Evolutionary conservation across 1,139 yeast species (phyloP), one percentile per base, ranked within the genome.

Genomic region (Casaregolazyma lundiana): DNA sequence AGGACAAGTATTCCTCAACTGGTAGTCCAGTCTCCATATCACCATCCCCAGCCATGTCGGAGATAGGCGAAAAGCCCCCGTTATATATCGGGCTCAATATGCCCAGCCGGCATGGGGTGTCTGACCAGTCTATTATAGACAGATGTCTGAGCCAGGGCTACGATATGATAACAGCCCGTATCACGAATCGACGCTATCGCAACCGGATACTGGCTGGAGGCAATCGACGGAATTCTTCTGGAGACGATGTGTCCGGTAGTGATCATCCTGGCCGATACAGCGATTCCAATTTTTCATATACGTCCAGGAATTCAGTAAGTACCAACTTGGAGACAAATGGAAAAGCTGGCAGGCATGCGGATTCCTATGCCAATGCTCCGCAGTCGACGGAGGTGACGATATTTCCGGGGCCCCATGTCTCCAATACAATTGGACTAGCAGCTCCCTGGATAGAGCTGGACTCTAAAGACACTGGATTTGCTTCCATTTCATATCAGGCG

Each of bases 401-500:
- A n/a, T 55, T 56, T 6, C 69, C 70, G 1, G 70, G 69, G 2
- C 29, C 62, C 1, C 74, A 73, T 51, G 59, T 71, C 3, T 49
- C 59, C 2, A 64, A 66, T 45, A 68, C 75, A 0, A 68, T 76
- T 35, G 85, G 84, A 0, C 56, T 80, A 30, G 63, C 80, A 1
- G 75, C 85, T 0, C 77, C 84, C 1, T 81, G 86, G 85, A 68
- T 80, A 9, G 85, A 81, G 55, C 63, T 80, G 30, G 86, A 80
- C 51, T 72, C 79, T 24, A 65, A 66, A 18, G 76, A 78, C 57
- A 62, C 65, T 0, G 53, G 68, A 3, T 68, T 76, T 8, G 75
- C 81, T 29, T 75, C 72, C 50, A 65, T 80, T 46, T 76, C 82
- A 2, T 64, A 65, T 29, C 80, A 79, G 53, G 83, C 80, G 4